Conservation (phyloP, 148 eudicot species). For the Agrostemma githago region DNA sequence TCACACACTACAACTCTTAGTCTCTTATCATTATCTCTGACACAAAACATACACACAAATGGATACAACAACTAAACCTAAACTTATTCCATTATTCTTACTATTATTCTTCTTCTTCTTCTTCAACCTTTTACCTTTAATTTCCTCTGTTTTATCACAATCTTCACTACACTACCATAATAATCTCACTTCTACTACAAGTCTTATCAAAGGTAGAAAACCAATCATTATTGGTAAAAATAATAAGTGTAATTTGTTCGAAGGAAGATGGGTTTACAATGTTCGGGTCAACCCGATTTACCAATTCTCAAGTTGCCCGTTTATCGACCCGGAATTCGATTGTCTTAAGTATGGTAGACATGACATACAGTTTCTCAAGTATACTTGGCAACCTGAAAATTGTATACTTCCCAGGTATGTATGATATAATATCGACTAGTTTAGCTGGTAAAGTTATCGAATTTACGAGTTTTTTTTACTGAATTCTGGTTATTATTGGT, state of each 20-base stretch:
- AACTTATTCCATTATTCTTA: constrained; percentile 9
- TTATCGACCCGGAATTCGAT: constrained; percentile 73
- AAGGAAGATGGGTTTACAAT: constrained; percentile 71
- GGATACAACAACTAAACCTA: background rate
- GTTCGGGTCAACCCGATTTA: constrained; percentile 45
- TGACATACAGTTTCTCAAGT: constrained; percentile 66
- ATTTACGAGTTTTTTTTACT: background rate
- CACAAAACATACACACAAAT: constrained; percentile 7
- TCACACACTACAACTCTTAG: background rate
- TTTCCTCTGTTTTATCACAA: constrained; percentile 16
- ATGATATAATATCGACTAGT: background rate
- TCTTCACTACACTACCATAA: background rate
- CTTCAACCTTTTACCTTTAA: constrained; percentile 1
- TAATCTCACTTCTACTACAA: background rate
- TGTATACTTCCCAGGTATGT: constrained; percentile 86
- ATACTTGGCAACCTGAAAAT: constrained; percentile 70
- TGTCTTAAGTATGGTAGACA: constrained; percentile 82
- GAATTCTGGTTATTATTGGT: background rate
- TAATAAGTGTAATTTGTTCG: constrained; percentile 52
- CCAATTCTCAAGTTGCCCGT: constrained; percentile 60
- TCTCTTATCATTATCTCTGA: background rate
- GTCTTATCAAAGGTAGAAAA: constrained; percentile 21
- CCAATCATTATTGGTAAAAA: background rate
- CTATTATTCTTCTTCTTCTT: too few relatives aligned
- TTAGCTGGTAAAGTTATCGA: too few relatives aligned